phyloP scores from a whole-genome alignment of 148 eudicot genomes.

The Spergularia bocconei region DNA sequence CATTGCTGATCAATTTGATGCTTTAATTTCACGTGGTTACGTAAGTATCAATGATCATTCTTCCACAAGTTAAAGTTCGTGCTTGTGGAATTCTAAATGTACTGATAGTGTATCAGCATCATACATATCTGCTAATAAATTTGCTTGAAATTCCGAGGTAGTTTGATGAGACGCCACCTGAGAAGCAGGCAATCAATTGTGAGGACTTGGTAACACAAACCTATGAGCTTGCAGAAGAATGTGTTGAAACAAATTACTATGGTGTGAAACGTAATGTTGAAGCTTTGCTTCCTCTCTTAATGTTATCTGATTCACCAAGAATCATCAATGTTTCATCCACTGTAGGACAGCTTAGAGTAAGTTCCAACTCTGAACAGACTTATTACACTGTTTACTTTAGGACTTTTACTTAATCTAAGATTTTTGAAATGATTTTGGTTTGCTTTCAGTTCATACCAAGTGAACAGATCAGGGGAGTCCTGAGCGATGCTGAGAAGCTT shows the following conservation, averaged over 20 bases:
- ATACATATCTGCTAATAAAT: slow-evolving; percentile 7
- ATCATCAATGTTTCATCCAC: slow-evolving; percentile 33
- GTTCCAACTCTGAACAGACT: not conserved
- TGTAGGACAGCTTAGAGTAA: slow-evolving; percentile 39
- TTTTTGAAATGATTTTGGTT: not conserved
- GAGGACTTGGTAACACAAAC: slow-evolving; percentile 1
- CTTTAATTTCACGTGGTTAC: slow-evolving; percentile 10
- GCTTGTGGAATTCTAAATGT: not conserved
- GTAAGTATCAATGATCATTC: slow-evolving; percentile 3
- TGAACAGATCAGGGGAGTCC: slow-evolving; percentile 31
- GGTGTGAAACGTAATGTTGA: slow-evolving; percentile 44
- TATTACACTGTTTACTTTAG: too few species aligned
- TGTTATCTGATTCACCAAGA: slow-evolving; percentile 13
- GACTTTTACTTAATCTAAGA: too few species aligned
- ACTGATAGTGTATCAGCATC: not conserved
- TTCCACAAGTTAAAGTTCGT: not conserved
- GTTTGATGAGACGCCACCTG: slow-evolving; percentile 11
- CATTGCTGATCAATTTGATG: slow-evolving; percentile 14
- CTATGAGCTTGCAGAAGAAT: too few species aligned
- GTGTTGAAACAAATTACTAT: slow-evolving; percentile 10
- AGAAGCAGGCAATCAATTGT: not conserved
- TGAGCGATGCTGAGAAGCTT: slow-evolving; percentile 31
- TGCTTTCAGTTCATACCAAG: slow-evolving; percentile 20
- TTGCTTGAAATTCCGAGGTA: slow-evolving; percentile 7
- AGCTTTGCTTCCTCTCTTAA: slow-evolving; percentile 49